A percentile compares a stretch with the other conserved stretches of the same genome.
phyloP scores from a whole-genome alignment of 2,329 filamentous ascomycete genomes.

The Dactylellina cionopaga region DNA sequence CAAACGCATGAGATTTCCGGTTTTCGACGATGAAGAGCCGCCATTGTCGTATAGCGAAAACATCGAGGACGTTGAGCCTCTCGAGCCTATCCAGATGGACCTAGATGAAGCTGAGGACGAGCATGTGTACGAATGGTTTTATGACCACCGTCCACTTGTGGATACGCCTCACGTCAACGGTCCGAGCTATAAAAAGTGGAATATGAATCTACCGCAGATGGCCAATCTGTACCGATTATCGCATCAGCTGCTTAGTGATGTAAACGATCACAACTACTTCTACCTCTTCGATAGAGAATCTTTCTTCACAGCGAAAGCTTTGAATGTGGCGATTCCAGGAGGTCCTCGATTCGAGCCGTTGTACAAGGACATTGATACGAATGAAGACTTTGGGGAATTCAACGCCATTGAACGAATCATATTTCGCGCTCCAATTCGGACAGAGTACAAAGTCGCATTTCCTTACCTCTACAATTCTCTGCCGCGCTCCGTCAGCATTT shows the following conservation, averaged over 20 bases:
- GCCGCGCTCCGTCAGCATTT: slow-evolving; percentile 89
- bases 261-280: slow-evolving; percentile 96
- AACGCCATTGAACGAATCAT: slow-evolving; percentile 99
- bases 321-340: slow-evolving; percentile 97
- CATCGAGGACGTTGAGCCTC: slow-evolving; percentile 95
- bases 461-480: slow-evolving; percentile 97
- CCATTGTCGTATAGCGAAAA: slow-evolving; percentile 98
- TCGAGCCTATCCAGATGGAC: slow-evolving; percentile 98
- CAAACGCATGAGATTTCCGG: slow-evolving; percentile 98
- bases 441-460: slow-evolving; percentile 93
- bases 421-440: slow-evolving; percentile 92
- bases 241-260: slow-evolving; percentile 87
- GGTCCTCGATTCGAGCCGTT: slow-evolving; percentile 95
- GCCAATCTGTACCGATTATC: slow-evolving; percentile 92
- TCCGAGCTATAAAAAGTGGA: slow-evolving; percentile 96
- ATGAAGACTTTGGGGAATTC: slow-evolving; percentile 99
- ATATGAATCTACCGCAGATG: slow-evolving; percentile 92
- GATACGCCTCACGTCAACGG: slow-evolving; percentile 96
- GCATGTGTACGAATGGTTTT: slow-evolving; percentile 95
- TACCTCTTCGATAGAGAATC: slow-evolving; percentile 96
- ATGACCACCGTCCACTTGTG: slow-evolving; percentile 88
- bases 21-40: slow-evolving; percentile 98
- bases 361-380: slow-evolving; percentile 98
- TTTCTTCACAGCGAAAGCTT: slow-evolving; percentile 92
- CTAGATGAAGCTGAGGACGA: slow-evolving; percentile 92